Evolutionary conservation across 345 rosid genomes (phyloP).

Genomic region (Hirschfeldia incana): DNA sequence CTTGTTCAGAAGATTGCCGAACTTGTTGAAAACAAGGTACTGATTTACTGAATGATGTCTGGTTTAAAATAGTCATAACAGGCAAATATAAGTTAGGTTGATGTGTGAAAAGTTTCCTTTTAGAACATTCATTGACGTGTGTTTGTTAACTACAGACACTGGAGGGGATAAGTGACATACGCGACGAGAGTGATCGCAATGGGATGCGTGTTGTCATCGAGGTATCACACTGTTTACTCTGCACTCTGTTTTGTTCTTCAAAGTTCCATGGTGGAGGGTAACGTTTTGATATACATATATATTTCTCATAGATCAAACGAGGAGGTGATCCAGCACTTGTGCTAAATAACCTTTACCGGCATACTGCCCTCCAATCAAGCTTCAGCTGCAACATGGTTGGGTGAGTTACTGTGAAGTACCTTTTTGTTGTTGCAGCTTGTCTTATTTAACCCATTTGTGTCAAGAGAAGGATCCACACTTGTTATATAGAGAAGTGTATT

Average conservation of each 20-base stretch:
- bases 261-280: constrained; percentile 11
- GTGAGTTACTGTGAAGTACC: constrained; percentile 51
- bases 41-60: background rate
- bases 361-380: constrained; percentile 90
- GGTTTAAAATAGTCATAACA: background rate
- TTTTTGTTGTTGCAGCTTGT: background rate
- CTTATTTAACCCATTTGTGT: background rate
- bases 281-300: constrained; percentile 5
- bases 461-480: background rate
- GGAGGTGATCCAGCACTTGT: constrained; percentile 84
- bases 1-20: constrained; percentile 98
- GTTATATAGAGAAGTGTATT: background rate
- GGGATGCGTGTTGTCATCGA: constrained; percentile 97
- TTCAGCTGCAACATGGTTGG: constrained; percentile 98
- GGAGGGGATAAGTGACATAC: constrained; percentile 92
- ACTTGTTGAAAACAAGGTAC: constrained; percentile 90
- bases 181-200: constrained; percentile 94
- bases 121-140: constrained; percentile 11
- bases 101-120: background rate
- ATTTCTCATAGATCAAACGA: constrained; percentile 65
- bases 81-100: background rate
- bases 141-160: constrained; percentile 52
- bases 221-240: constrained; percentile 46
- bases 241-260: background rate
- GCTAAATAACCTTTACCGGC: constrained; percentile 80